These are phyloP conservation scores for Dactylonectria macrodidyma DNA, from an alignment of 2,329 filamentous ascomycete species.

Conservation along the genomic window DNA sequence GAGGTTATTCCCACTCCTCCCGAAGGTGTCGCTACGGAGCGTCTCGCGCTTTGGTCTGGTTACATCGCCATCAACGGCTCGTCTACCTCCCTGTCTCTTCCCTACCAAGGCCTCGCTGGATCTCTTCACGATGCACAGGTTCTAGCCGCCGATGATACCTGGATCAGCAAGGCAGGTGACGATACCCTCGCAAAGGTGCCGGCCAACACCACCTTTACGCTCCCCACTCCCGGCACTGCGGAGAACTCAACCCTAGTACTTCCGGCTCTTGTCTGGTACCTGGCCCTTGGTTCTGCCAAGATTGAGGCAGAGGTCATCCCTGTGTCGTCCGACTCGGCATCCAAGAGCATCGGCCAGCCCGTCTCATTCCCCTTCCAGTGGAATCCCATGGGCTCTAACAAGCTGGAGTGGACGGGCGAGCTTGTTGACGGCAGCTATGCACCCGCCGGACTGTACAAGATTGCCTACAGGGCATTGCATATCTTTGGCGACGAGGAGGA, in stretches of 20 bases:
- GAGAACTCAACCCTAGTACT: conserved; percentile 49
- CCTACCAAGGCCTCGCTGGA: conserved; percentile 58
- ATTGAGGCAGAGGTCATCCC: conserved; percentile 64
- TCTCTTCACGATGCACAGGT: conserved; percentile 51
- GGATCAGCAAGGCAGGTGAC: conserved; percentile 54
- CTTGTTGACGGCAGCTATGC: conserved; percentile 64
- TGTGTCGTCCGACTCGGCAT: conserved; percentile 39
- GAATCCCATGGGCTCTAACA: conserved; percentile 44
- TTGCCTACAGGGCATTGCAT: conserved; percentile 63
- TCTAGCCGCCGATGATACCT: conserved; percentile 43
- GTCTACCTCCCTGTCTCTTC: conserved; percentile 55
- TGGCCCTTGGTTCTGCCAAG: conserved; percentile 62
- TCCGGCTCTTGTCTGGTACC: conserved; percentile 57
- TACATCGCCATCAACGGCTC: conserved; percentile 59
- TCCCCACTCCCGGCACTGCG: conserved; percentile 57
- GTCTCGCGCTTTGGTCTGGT: conserved; percentile 60
- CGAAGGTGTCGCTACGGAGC: conserved; percentile 50
- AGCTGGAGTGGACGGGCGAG: conserved; percentile 61
- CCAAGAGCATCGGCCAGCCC: conserved; percentile 49
- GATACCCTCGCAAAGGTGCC: conserved; percentile 42
- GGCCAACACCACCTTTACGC: conserved; percentile 56
- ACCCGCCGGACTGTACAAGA: conserved; percentile 64
- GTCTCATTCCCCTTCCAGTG: conserved; percentile 58
- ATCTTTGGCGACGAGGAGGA: conserved; percentile 65
- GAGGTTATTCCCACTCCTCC: conserved; percentile 63